Base-by-base conservation (phyloP, 306 rosid species). In the Glycine soja region DNA sequence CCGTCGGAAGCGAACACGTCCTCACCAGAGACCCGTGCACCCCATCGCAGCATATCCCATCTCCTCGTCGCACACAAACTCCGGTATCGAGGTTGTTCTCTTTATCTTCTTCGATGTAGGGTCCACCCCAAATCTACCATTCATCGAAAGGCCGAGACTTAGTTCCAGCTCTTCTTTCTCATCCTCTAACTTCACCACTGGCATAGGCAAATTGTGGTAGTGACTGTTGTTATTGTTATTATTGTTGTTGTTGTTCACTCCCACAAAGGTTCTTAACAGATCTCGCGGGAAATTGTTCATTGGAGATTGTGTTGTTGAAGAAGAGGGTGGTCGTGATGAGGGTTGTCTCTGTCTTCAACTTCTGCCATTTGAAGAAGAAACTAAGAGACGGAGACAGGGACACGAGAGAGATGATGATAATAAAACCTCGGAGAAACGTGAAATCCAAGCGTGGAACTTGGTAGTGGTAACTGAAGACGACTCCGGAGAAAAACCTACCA, bases 111-210 rank as follows among this genome's bases (percentile, higher is more conserved):
- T 83, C 14, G 91, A 88, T 46, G 84, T 85, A 0, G 94, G 98
- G 92, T 94, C 95, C 6, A 87, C 81, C 66, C 98, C 98, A 5
- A 94, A 92, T 58, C 92, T 84, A 47, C 98, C 98, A 24, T 94
- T 92, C 83, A 83, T 53, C 4, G 98, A 94, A n/a, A 94, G 94
- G 4, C 94, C 97, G 0, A 94, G 90, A 64, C 88, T 89, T 10
- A 92, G 83, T 86, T 90, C 97, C 0, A 88, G 73, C 1, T 54
- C 40, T 5, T 38, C 43, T 5, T 2, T 47, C 56, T 46, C 69
- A 78, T 38, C 5, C 47, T 85, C 86, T 6, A 80, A 36, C 42
- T 85, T 85, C 30, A 65, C 67, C 6, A 48, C 72, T 0, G 86
- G 80, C 7, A 85, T 59, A 3, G 86, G 81, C 7, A 81, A 71